Base-by-base conservation (phyloP, 1,139 yeast species). In the Taphrina wiesneri region DNA sequence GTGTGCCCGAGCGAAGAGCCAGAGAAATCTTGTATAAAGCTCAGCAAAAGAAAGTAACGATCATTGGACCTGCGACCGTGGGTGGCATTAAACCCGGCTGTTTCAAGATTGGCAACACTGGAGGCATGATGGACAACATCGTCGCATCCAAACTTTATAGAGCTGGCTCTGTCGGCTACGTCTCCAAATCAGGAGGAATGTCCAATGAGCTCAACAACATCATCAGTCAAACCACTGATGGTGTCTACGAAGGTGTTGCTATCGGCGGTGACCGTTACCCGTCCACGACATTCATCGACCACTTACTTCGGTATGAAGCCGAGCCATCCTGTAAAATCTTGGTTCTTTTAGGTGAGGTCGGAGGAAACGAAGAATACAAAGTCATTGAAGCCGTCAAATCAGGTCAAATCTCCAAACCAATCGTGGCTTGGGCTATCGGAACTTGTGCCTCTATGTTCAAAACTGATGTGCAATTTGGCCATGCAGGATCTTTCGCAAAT, bases 41-140 rank as follows among this genome's bases (percentile, higher is more conserved):
- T 67, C 73, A 77, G 73, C 75, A 77, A 74, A 78, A 77, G 76
- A 81, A 80, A 46, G 82, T 80, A 68, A 77, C 79, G 72, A 79
- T 79, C 74, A 79, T 79, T 70, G 82, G 82, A 26, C 82, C 82
- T 34, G 82, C 82, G 56, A 80, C 82, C 11, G 82, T 80, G 63
- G 82, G 82, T 65, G 82, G 82, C 41, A 80, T 79, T 77, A 79
- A 80, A 76, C 82, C 82, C 39, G 82, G 82, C 65, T 78, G 81
- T 74, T 79, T 79, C 78, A 79, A 79, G 76, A 78, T 80, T 70
- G 82, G 82, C 63, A 79, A 79, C 78, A 80, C 82, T 62, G 82
- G 82, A 65, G 82, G 82, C 69, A 80, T 79, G 82, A 79, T 79
- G 82, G 82, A 79, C 73, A 79, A 79, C 77, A 79, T 79, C 67